Conservation (phyloP, 371 early-diverging fungal species). For the Mucor racemosus region DNA sequence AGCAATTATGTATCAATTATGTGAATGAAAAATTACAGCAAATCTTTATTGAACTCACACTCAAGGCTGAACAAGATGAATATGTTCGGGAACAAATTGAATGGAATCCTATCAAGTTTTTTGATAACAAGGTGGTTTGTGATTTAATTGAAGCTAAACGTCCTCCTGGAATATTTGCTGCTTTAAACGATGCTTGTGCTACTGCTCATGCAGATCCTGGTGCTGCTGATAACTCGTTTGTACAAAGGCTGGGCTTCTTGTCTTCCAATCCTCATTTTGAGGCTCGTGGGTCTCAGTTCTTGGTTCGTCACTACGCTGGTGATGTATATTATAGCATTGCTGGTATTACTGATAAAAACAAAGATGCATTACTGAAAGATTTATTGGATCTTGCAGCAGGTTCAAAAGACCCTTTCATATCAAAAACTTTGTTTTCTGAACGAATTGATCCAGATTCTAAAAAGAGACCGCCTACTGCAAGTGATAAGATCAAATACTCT, state of each 20-base stretch:
- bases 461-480: constrained; percentile 86
- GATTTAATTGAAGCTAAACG: constrained; percentile 96
- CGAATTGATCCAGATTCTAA: constrained; percentile 84
- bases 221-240: constrained; percentile 88
- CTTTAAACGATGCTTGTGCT: constrained; percentile 95
- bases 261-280: constrained; percentile 82
- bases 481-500: constrained; percentile 82
- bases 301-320: constrained; percentile 97
- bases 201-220: constrained; percentile 88
- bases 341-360: constrained; percentile 99
- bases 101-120: constrained; percentile 99
- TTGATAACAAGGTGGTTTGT: constrained; percentile 97
- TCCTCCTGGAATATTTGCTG: constrained; percentile 91
- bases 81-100: constrained; percentile 95
- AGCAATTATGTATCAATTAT: constrained; percentile 99
- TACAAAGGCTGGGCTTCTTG: constrained; percentile 76
- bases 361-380: constrained; percentile 94
- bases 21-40: constrained; percentile 99
- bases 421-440: constrained; percentile 82
- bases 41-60: constrained; percentile 98
- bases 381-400: constrained; percentile 80
- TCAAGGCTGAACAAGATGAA: constrained; percentile 98
- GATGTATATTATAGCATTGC: constrained; percentile 91
- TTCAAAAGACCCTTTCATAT: constrained; percentile 69
- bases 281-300: constrained; percentile 76